These are phyloP conservation scores for Epichloe sibirici DNA, from an alignment of 2,329 filamentous ascomycete species.

Conservation along the genomic window DNA sequence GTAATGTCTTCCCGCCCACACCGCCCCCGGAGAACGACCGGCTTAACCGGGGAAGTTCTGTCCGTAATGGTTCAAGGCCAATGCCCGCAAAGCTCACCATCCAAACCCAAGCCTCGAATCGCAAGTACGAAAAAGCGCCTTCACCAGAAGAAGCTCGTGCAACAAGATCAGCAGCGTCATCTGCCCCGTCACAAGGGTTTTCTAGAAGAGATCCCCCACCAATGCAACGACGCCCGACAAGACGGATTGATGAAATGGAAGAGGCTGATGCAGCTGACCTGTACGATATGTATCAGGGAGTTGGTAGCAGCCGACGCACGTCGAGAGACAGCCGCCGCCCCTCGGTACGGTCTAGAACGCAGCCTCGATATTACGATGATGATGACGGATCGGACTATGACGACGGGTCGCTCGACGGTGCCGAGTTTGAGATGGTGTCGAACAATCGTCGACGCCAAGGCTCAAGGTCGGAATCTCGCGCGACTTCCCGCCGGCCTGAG, in stretches of 20 bases:
- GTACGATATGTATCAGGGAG: conserved; percentile 48
- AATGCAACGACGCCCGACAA: conserved; percentile 17
- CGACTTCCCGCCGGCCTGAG: conserved; percentile 49
- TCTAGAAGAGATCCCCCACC: conserved; percentile 26
- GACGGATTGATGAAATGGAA: conserved; percentile 36
- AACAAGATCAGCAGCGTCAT: conserved; percentile 30
- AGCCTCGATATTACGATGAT: conserved; percentile 62
- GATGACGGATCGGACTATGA: conserved; percentile 68
- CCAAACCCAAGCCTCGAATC: conserved; percentile 39
- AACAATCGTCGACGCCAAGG: conserved; percentile 32
- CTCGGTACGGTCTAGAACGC: conserved; percentile 20
- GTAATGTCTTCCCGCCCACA: conserved; percentile 92
- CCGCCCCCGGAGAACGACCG: conserved; percentile 85
- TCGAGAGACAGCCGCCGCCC: conserved; percentile 21
- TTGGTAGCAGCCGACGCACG: conserved; percentile 26
- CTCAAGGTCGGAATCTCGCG: conserved; percentile 38
- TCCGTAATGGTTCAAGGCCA: conserved; percentile 48
- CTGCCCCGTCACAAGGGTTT: conserved; percentile 32
- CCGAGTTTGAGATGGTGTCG: conserved; percentile 69
- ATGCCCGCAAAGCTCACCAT: conserved; percentile 53
- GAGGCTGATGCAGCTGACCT: conserved; percentile 57
- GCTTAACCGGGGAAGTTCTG: conserved; percentile 45
- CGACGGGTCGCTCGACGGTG: conserved; percentile 58
- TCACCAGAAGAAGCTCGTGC: conserved; percentile 29
- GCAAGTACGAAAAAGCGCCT: conserved; percentile 42